A percentile compares a stretch with the other conserved stretches of the same genome.
phyloP scores from a whole-genome alignment of 2,329 filamentous ascomycete genomes.

The Talaromyces sp. region DNA sequence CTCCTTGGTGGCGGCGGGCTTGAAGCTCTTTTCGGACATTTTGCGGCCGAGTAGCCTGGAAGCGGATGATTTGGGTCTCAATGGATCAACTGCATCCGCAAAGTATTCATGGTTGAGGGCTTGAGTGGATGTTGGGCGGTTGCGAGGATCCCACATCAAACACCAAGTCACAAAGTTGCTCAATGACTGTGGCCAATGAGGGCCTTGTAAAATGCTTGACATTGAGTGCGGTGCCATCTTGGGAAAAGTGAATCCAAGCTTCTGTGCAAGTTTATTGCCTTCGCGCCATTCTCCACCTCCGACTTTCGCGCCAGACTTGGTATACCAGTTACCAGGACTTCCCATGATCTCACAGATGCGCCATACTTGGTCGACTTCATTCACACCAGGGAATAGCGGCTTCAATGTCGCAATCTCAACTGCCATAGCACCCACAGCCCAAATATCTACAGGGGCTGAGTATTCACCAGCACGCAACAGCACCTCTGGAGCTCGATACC shows the following conservation, averaged over 20 bases:
- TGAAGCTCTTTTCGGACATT: constrained; percentile 75
- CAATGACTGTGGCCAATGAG: constrained; percentile 86
- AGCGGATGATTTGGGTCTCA: constrained; percentile 86
- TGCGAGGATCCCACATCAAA: constrained; percentile 97
- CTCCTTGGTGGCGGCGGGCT: constrained; percentile 60
- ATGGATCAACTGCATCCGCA: constrained; percentile 82
- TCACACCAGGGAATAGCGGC: constrained; percentile 93
- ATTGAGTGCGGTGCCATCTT: constrained; percentile 98
- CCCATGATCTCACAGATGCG: constrained; percentile 99
- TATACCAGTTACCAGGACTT: constrained; percentile 97
- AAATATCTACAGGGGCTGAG: constrained; percentile 96
- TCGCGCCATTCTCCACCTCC: constrained; percentile 98
- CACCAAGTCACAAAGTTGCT: constrained; percentile 97
- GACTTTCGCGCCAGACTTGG: constrained; percentile 79
- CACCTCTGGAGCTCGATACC: constrained; percentile 93
- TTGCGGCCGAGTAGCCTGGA: constrained; percentile 84
- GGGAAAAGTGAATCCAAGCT: constrained; percentile 96
- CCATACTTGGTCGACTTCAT: constrained; percentile 99
- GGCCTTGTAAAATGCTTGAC: constrained; percentile 85
- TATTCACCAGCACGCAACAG: constrained; percentile 92
- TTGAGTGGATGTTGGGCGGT: constrained; percentile 84
- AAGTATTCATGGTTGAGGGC: constrained; percentile 97
- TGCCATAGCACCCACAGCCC: constrained; percentile 97
- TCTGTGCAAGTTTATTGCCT: constrained; percentile 85
- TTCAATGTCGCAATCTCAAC: constrained; percentile 96